Conservation (phyloP, 306 rosid genomes). For the Vigna nakashimae region DNA sequence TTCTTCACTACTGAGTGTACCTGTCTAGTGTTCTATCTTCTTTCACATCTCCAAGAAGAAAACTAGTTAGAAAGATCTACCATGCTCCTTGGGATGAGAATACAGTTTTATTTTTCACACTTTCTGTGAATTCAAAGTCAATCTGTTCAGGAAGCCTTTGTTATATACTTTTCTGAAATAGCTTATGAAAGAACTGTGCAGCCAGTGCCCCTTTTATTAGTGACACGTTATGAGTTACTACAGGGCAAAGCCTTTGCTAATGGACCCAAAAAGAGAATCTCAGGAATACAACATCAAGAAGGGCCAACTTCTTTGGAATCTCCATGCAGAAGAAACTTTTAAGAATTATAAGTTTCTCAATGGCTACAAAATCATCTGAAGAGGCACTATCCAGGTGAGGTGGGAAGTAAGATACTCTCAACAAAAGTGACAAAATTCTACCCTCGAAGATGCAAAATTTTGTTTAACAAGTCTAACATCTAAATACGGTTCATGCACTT, state of each 20-base stretch:
- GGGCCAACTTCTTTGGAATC: conserved; percentile 38
- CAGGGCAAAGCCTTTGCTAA: conserved; percentile 32
- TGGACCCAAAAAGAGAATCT: conserved; percentile 23
- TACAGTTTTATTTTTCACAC: not conserved
- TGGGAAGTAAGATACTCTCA: conserved; percentile 20
- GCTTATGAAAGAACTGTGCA: conserved; percentile 32
- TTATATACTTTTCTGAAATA: conserved; percentile 22
- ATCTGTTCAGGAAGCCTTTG: not conserved
- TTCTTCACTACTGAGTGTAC: conserved; percentile 22
- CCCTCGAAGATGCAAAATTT: not conserved
- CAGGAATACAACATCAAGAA: conserved; percentile 36
- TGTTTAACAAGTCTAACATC: not conserved
- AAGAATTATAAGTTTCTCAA: conserved; percentile 22
- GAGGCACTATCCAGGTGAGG: conserved; percentile 46
- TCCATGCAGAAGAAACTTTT: conserved; percentile 10
- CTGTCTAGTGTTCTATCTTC: conserved; percentile 43
- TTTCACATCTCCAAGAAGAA: conserved; percentile 38
- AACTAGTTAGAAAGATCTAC: conserved; percentile 34
- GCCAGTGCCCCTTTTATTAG: conserved; percentile 11
- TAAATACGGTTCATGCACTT: conserved; percentile 15
- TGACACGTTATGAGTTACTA: conserved; percentile 29
- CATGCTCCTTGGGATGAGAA: conserved; percentile 13
- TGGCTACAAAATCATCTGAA: conserved; percentile 44
- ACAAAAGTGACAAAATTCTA: conserved; percentile 36
- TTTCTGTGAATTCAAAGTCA: conserved; percentile 16